Percentiles rank a stretch among this genome's conserved stretches.
phyloP scores from a whole-genome alignment of 1,284 basidiomycete genomes.

The Trichosporon ovoides region DNA sequence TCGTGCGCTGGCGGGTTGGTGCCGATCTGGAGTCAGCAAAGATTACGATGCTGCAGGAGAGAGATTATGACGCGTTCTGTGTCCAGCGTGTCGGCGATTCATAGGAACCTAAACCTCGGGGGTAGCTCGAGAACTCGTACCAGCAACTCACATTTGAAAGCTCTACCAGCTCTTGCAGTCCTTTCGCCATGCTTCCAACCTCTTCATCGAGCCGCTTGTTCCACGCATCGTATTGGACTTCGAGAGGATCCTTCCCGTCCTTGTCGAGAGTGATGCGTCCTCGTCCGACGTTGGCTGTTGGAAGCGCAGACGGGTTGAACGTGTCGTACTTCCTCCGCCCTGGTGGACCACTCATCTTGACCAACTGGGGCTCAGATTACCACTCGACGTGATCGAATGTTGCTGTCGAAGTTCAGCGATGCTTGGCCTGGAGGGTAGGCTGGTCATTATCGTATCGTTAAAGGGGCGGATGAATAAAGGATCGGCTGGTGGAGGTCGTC shows the following conservation, averaged over 20 bases:
- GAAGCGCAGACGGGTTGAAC: slow-evolving; percentile 37
- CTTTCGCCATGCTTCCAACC: slow-evolving; percentile 73
- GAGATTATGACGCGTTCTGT: too few relatives aligned
- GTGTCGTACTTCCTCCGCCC: slow-evolving; percentile 33
- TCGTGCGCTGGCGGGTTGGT: slow-evolving; percentile 12
- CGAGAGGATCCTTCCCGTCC: slow-evolving; percentile 12
- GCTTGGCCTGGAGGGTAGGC: too few relatives aligned
- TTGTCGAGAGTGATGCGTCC: not conserved
- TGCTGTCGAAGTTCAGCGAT: too few relatives aligned
- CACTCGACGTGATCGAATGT: not conserved
- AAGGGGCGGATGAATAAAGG: not conserved
- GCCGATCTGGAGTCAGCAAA: slow-evolving; percentile 54
- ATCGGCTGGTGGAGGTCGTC: slow-evolving; percentile 11
- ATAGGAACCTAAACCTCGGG: too few relatives aligned
- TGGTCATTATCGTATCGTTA: slow-evolving; percentile 3
- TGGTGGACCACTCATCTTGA: not conserved
- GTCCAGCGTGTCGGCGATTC: too few relatives aligned
- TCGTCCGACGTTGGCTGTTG: slow-evolving; percentile 33
- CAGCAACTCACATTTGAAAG: slow-evolving; percentile 78
- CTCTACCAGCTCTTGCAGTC: slow-evolving; percentile 83
- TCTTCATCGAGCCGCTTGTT: slow-evolving; percentile 88
- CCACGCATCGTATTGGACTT: slow-evolving; percentile 59
- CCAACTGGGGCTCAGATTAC: too few relatives aligned
- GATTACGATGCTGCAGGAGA: too few relatives aligned
- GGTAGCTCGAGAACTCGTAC: too few relatives aligned